Evolutionary conservation across 192 early-diverging fungal genomes (phyloP), one percentile per base, ranked within the genome.

Genomic region (Backusella liffmaniae): DNA sequence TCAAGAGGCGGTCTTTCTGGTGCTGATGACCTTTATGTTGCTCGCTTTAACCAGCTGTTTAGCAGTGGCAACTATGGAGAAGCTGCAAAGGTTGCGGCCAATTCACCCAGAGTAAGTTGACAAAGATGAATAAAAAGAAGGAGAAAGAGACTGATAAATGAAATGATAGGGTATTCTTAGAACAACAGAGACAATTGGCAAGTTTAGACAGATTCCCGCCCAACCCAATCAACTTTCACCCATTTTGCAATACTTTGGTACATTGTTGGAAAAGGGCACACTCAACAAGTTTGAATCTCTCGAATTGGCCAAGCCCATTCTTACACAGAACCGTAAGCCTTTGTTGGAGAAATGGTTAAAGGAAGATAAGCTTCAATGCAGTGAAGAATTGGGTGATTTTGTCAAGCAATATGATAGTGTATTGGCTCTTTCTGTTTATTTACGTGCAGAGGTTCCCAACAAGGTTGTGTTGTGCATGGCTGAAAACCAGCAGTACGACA

Each of bases 281-380:
- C 87, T 99, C 39, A 99, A 99, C 91, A 93, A 95, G 76, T 89
- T 92, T 84, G 98, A 99, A 83, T 95, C 96, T 15, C 83, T 99
- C 30, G 96, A 98, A 80, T 88, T 99, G 10, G 95, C 96, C 39
- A 89, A 91, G 71, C 97, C 96, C 5, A 96, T 98, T 37, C 85
- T 98, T 41, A 87, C 88, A 23, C 96, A 97, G 79, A 92, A 91
- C 67, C 90, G 95, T 72, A 99, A 97, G 82, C 90, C 96, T 65
- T 77, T 99, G 74, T 84, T 99, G 29, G 97, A 99, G 78, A 98
- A 97, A 80, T 99, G 97, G 97, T 86, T 99, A 70, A 98, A 98
- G 84, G 97, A 98, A 82, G 98, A 99, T 83, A 99, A 99, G 81
- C 87, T 99, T 9, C 94, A 97, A 74, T 98, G 97, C 87, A 97